These are phyloP conservation scores for Aegilops tauschii DNA, from an alignment of 176 grass and related monocot species.

Conservation along the genomic window DNA sequence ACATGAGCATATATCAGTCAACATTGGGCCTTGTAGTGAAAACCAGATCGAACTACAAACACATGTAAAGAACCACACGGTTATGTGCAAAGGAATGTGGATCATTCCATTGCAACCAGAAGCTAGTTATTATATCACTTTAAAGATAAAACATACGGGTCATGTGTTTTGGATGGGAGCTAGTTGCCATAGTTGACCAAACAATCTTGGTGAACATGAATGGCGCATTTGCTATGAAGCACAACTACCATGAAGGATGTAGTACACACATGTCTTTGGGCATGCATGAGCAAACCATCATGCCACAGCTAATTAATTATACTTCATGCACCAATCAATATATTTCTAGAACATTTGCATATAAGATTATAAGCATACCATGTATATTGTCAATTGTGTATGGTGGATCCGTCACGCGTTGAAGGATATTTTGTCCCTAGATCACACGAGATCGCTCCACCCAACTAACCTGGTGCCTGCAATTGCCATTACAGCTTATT, in stretches of 20 bases:
- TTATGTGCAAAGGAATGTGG: neutral
- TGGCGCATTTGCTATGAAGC: neutral
- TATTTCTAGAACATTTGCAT: neutral
- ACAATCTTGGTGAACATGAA: neutral
- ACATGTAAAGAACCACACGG: neutral
- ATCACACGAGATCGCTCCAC: neutral
- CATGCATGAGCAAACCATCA: neutral
- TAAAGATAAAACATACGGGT: neutral
- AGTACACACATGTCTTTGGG: neutral
- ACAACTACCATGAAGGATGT: neutral
- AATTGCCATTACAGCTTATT: too few species aligned
- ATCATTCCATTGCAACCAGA: neutral
- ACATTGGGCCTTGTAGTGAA: too few species aligned
- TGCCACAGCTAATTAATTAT: neutral
- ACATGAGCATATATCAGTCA: too few species aligned
- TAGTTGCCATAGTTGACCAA: neutral
- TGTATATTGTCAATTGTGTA: neutral
- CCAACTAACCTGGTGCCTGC: neutral
- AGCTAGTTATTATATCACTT: neutral
- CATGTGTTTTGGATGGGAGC: neutral
- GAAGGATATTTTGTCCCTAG: accelerated
- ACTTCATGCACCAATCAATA: neutral
- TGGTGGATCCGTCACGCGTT: neutral
- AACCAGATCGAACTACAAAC: neutral
- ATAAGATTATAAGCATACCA: neutral